These are phyloP conservation scores for Parasitella parasitica DNA, from an alignment of 371 early-diverging fungal species.

Conservation along the genomic window DNA sequence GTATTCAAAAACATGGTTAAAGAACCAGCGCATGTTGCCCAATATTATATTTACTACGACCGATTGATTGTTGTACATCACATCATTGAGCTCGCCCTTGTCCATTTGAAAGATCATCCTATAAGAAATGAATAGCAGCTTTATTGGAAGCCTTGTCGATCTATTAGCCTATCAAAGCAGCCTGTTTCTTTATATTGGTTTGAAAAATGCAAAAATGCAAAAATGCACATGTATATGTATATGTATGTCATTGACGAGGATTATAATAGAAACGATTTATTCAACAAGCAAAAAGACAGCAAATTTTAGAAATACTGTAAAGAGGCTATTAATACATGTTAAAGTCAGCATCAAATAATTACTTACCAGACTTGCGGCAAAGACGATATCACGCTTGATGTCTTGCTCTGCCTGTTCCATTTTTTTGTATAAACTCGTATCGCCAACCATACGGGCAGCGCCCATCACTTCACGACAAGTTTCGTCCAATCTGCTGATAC, in stretches of 20 bases:
- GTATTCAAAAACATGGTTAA: too few relatives aligned
- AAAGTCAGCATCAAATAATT: neutral
- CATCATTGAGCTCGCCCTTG: too few relatives aligned
- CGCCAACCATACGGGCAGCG: slow-evolving; percentile 95
- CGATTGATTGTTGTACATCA: too few relatives aligned
- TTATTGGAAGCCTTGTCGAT: neutral
- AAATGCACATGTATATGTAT: too few relatives aligned
- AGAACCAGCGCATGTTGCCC: too few relatives aligned
- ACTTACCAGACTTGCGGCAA: slow-evolving; percentile 91
- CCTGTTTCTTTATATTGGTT: too few relatives aligned
- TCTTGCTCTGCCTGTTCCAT: slow-evolving; percentile 92
- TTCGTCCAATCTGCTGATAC: slow-evolving; percentile 97
- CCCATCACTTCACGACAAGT: slow-evolving; percentile 93
- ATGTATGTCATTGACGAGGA: too few relatives aligned
- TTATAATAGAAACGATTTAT: too few relatives aligned
- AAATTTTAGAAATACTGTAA: neutral
- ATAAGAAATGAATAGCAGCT: neutral
- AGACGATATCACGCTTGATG: slow-evolving; percentile 98
- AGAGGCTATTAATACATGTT: neutral
- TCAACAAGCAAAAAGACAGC: too few relatives aligned
- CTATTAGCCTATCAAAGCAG: too few relatives aligned
- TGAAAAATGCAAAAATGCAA: neutral
- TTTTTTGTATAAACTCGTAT: slow-evolving; percentile 88
- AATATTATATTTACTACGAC: too few relatives aligned
- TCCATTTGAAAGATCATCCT: neutral